Evolutionary conservation across 2,329 filamentous ascomycete genomes (phyloP), one percentile per base, ranked within the genome.

Genomic region (Aspergillus intermedius): DNA sequence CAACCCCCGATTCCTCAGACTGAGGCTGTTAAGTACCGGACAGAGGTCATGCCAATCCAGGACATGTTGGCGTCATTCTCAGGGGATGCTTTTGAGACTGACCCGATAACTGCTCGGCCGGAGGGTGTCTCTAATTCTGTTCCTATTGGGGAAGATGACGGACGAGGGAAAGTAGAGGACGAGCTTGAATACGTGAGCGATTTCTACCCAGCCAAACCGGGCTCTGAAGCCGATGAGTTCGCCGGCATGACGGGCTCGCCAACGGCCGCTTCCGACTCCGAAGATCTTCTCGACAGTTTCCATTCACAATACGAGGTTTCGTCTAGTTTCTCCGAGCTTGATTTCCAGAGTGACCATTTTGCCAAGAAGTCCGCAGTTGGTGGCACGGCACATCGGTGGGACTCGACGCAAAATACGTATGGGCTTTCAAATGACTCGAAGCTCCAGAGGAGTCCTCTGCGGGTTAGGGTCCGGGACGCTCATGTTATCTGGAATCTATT

Each of bases 401-500:
- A 91, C 65, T 90, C 88, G 1, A 74, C 77, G 1, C 83, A 81
- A 55, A 91, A 91, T 58, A 82, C 79, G 1, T 93, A 93, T 58
- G 84, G 86, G 47, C 74, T 77, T 39, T 77, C 81, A 1, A 83
- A 86, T 40, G 76, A 80, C 44, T 66, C 73, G 8, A 82, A 84
- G 52, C 74, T 84, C 7, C 76, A 77, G 35, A 77, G 76, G 46
- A 88, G 85, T 53, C 88, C 91, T 5, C 71, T 98, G 12, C 84
- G 83, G 54, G 76, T 96, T 2, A 82, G 83, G 4, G 79, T 97
- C 13, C 84, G 88, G 22, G 89, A 96, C 62, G 84, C 95, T 5
- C 89, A 97, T 64, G 74, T 96, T 45, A 96, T 97, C 51, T 98
- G 93, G 93, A 95, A 98, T 62, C 74, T 98, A 1, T 96, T 93